A percentile compares a stretch with the other conserved stretches of the same genome.
phyloP scores from a whole-genome alignment of 306 rosid genomes.

The Cucurbita argyrosperma region DNA sequence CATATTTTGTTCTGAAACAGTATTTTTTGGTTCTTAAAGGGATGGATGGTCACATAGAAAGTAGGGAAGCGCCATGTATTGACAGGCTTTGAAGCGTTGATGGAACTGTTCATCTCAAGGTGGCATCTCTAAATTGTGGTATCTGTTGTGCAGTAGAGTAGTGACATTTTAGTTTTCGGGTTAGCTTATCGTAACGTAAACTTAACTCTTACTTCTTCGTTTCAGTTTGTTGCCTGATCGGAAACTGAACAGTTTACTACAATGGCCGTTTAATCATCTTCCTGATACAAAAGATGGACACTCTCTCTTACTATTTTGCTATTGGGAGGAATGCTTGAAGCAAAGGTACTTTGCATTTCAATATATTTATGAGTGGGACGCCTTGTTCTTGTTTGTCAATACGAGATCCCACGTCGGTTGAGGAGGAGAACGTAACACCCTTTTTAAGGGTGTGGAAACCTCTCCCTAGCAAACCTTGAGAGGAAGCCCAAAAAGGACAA shows the following conservation, averaged over 20 bases:
- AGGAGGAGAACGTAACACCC: too few relatives aligned
- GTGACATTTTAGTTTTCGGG: not conserved
- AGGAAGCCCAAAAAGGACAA: too few relatives aligned
- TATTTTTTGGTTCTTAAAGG: constrained; percentile 31
- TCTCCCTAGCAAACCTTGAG: too few relatives aligned
- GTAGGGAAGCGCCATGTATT: constrained; percentile 95
- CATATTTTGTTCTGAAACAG: not conserved
- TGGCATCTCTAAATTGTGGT: constrained; percentile 8
- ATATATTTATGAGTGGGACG: not conserved
- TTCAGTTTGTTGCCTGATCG: constrained; percentile 81
- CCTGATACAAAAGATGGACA: constrained; percentile 85
- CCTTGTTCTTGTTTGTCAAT: not conserved
- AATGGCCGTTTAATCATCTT: constrained; percentile 44
- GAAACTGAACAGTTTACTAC: constrained; percentile 69
- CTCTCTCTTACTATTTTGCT: constrained; percentile 85
- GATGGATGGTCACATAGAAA: constrained; percentile 94
- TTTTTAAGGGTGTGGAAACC: too few relatives aligned
- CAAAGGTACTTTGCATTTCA: constrained; percentile 43
- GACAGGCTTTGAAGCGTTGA: constrained; percentile 79
- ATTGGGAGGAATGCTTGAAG: constrained; percentile 94
- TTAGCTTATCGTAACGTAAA: not conserved
- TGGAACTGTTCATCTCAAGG: constrained; percentile 80
- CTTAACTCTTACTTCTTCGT: constrained; percentile 3
- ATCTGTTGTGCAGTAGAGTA: not conserved
- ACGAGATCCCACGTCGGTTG: too few relatives aligned